Evolutionary conservation across 2,329 filamentous ascomycete genomes (phyloP).

Genomic region (Cercospora brassicicola): DNA sequence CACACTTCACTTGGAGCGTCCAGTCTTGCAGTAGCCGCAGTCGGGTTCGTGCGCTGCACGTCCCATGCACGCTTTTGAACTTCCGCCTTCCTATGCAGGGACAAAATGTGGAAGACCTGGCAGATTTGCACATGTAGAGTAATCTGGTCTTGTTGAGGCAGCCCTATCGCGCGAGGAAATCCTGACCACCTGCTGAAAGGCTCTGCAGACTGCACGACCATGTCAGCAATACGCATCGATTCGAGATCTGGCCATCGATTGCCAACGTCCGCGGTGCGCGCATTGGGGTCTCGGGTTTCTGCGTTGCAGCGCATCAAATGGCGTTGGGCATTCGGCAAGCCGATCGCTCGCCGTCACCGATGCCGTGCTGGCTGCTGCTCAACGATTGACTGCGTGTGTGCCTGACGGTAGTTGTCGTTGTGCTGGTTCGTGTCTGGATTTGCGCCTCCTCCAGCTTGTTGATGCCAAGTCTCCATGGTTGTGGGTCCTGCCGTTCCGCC

Average conservation of each 20-base stretch:
- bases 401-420: neutral
- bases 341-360: neutral
- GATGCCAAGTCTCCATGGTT: neutral
- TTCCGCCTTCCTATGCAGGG: conserved; percentile 5
- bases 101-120: neutral
- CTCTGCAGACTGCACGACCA: neutral
- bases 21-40: neutral
- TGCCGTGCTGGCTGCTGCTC: neutral
- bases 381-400: neutral
- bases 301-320: neutral
- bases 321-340: neutral
- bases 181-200: neutral
- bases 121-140: neutral
- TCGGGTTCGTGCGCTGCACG: neutral
- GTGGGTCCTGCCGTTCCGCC: neutral
- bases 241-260: neutral
- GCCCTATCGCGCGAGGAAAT: neutral
- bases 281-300: neutral
- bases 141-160: conserved; percentile 2
- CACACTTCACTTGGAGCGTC: neutral
- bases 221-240: neutral
- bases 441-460: neutral
- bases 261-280: neutral
- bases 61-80: neutral
- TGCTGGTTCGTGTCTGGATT: neutral